Conservation (phyloP, 2,329 filamentous ascomycete species). For the Pestalotiopsis sp. region DNA sequence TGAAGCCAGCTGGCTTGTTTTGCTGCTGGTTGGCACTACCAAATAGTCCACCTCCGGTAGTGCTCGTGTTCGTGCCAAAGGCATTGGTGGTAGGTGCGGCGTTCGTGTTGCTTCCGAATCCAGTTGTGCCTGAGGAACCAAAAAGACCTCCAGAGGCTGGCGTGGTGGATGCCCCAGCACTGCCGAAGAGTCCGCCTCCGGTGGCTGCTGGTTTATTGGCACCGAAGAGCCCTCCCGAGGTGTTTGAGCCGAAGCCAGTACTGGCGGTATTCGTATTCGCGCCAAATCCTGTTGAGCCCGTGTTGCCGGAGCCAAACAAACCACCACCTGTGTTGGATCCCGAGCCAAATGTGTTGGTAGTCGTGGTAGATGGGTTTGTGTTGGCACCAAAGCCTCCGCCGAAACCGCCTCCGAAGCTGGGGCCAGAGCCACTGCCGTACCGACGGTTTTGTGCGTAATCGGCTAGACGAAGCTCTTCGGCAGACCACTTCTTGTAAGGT, state of each 20-base stretch:
- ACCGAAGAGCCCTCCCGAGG: conserved; percentile 41
- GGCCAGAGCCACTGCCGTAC: conserved; percentile 80
- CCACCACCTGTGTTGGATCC: conserved; percentile 33
- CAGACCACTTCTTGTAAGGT: conserved; percentile 85
- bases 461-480: conserved; percentile 79
- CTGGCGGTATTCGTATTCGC: conserved; percentile 25
- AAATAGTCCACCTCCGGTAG: conserved; percentile 11
- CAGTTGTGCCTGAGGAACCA: conserved; percentile 35
- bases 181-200: not conserved
- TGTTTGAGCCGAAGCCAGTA: conserved; percentile 26
- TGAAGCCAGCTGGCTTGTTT: conserved; percentile 24
- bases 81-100: not conserved
- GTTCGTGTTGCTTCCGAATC: not conserved
- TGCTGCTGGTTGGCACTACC: not conserved
- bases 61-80: conserved; percentile 19
- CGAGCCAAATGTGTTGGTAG: conserved; percentile 29
- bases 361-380: conserved; percentile 17
- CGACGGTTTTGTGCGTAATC: conserved; percentile 89
- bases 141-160: conserved; percentile 42
- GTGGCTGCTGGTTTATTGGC: conserved; percentile 29
- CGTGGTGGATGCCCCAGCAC: not conserved
- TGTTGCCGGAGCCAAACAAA: conserved; percentile 26
- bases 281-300: conserved; percentile 26
- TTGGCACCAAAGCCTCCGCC: conserved; percentile 15
- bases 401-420: conserved; percentile 49